Percentiles rank a stretch among this genome's conserved stretches.
phyloP scores from a whole-genome alignment of 139 green algal genomes.

The Picochlorum sp. region DNA sequence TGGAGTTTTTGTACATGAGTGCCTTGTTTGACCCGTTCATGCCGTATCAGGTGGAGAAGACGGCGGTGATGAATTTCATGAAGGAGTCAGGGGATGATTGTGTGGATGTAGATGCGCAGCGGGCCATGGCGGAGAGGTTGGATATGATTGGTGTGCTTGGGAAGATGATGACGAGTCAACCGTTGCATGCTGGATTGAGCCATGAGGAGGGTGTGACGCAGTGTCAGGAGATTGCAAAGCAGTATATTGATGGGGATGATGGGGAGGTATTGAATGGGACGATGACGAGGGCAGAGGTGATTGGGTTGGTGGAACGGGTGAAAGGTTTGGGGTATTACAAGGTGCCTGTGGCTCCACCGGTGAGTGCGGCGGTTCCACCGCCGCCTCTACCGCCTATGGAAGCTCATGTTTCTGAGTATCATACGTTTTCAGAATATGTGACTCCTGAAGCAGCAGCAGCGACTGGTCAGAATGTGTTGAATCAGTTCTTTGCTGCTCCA shows the following conservation, averaged over 20 bases:
- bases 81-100: background rate
- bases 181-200: conserved; percentile 5
- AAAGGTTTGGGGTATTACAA: background rate
- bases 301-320: background rate
- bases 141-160: conserved; percentile 9
- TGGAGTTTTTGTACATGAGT: conserved; percentile 20
- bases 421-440: conserved; percentile 1
- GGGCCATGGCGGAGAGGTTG: conserved; percentile 10
- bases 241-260: background rate
- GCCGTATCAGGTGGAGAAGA: conserved; percentile 14
- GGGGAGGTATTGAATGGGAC: background rate
- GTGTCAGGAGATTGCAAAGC: conserved; percentile 23
- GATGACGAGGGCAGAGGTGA: background rate
- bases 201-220: conserved; percentile 19
- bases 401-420: background rate
- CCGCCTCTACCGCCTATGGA: background rate
- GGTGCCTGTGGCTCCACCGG: background rate
- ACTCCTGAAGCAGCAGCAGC: conserved; percentile 15
- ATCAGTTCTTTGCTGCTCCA: conserved; percentile 14
- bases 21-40: conserved; percentile 7
- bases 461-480: conserved; percentile 21
- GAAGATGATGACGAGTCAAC: conserved; percentile 13
- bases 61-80: background rate
- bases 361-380: background rate
- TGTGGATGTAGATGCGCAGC: background rate